Conservation (phyloP, 148 eudicot species). For the Spergularia marina region DNA sequence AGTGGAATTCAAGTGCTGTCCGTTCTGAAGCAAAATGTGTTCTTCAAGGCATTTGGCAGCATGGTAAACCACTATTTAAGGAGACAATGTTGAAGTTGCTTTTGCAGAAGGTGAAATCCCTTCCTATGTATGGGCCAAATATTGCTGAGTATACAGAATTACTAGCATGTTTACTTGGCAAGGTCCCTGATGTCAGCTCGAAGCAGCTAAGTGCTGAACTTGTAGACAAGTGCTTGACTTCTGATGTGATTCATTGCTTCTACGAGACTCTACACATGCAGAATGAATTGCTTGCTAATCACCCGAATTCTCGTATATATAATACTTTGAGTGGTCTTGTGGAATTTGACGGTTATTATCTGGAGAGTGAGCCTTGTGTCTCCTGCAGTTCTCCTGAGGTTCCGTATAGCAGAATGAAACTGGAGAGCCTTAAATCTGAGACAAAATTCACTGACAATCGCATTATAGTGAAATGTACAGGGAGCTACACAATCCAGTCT, state of each 20-base stretch:
- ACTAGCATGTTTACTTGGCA: slow-evolving; percentile 71
- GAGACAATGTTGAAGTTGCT: slow-evolving; percentile 69
- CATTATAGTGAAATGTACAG: slow-evolving; percentile 97
- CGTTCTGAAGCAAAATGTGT: slow-evolving; percentile 89
- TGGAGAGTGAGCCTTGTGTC: slow-evolving; percentile 99
- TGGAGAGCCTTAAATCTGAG: slow-evolving; percentile 92
- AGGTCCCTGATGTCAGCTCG: slow-evolving; percentile 58
- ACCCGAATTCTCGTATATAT: slow-evolving; percentile 96
- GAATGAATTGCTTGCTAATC: slow-evolving; percentile 96
- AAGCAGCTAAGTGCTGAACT: slow-evolving; percentile 72
- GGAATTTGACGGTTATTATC: slow-evolving; percentile 98
- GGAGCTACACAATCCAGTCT: slow-evolving; percentile 96
- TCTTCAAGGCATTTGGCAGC: slow-evolving; percentile 89
- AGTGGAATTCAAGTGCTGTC: slow-evolving; percentile 95
- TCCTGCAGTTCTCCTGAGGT: slow-evolving; percentile 99
- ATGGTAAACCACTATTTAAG: slow-evolving; percentile 79
- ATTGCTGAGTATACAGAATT: slow-evolving; percentile 81
- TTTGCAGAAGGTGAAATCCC: slow-evolving; percentile 64
- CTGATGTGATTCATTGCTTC: slow-evolving; percentile 83
- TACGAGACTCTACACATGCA: slow-evolving; percentile 88
- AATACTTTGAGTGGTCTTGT: slow-evolving; percentile 96
- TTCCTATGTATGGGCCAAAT: slow-evolving; percentile 98
- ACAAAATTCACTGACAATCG: slow-evolving; percentile 97
- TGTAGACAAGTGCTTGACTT: slow-evolving; percentile 76
- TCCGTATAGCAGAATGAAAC: slow-evolving; percentile 94